Conservation (phyloP, 2,329 filamentous ascomycete species). For the Emydomyces testavorans region DNA sequence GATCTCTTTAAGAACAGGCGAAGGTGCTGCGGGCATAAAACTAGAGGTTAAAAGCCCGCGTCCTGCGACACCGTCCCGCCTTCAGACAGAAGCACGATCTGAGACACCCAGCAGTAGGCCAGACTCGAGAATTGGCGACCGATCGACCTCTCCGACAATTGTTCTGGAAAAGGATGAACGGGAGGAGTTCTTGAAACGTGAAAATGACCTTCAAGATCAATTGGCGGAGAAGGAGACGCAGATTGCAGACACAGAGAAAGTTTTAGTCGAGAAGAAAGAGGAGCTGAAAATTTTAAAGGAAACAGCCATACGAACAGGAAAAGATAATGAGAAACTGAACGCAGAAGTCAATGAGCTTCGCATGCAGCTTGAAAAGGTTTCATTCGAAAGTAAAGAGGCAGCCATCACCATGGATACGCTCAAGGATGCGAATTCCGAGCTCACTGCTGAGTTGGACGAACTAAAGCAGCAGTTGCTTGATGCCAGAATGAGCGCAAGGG, state of each 20-base stretch:
- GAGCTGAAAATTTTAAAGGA: slow-evolving; percentile 79
- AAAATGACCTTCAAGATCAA: slow-evolving; percentile 96
- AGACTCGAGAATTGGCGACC: slow-evolving; percentile 61
- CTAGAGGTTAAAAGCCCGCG: slow-evolving; percentile 36
- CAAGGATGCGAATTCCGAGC: slow-evolving; percentile 88
- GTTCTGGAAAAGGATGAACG: slow-evolving; percentile 91
- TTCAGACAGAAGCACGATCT: slow-evolving; percentile 38
- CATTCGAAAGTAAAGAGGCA: slow-evolving; percentile 92
- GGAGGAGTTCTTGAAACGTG: slow-evolving; percentile 85
- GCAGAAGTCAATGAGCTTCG: slow-evolving; percentile 83
- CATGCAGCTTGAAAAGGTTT: slow-evolving; percentile 92
- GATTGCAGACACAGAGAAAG: slow-evolving; percentile 67
- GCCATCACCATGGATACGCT: slow-evolving; percentile 95
- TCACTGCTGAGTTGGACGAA: slow-evolving; percentile 84
- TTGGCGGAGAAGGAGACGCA: slow-evolving; percentile 83
- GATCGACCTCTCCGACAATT: slow-evolving; percentile 75
- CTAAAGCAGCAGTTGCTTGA: slow-evolving; percentile 93
- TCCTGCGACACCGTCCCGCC: slow-evolving; percentile 32
- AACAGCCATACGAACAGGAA: slow-evolving; percentile 67
- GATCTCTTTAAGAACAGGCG: slow-evolving; percentile 54
- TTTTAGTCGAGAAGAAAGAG: slow-evolving; percentile 69
- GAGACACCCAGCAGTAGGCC: slow-evolving; percentile 49
- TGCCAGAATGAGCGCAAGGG: slow-evolving; percentile 91
- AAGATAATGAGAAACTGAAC: slow-evolving; percentile 79
- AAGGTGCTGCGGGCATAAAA: slow-evolving; percentile 41